Base-by-base conservation (phyloP, 1,139 yeast species). In the Geotrichum candidum region DNA sequence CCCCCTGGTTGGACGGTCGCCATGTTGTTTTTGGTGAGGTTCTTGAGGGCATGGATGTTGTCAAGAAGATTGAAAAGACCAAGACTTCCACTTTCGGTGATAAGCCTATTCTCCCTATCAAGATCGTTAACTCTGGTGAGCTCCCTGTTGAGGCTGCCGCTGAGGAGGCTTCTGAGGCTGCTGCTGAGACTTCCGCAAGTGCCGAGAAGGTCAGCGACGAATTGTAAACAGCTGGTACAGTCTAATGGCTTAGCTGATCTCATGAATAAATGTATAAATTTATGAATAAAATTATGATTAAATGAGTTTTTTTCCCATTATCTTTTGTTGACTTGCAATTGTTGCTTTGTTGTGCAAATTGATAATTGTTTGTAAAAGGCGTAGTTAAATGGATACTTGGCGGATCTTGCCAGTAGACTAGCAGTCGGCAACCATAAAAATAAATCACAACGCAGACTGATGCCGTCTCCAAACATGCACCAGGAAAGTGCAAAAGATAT, bases 11-110 rank as follows among this genome's bases (percentile, higher is more conserved):
- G 77, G 96, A 91, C 74, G 97, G 97, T 73, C 85, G 84, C 78
- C 97, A 91, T 82, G 97, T 91, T 76, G 97, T 91, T 61, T 91
- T 90, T 72, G 97, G 97, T 77, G 96, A 91, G 80, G 97, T 91
- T 63, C 74, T 84, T 64, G 96, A 90, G 64, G 97, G 97, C 69
- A 81, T 81, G 79, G 96, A 90, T 70, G 74, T 90, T 69, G 91
- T 91, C 73, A 81, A 84, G 81, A 81, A 84, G 77, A 81, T 91
- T 71, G 97, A 91, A 81, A 73, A 82, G 66, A 82, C 82, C 69
- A 91, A 92, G 77, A 85, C 96, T 62, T 76, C 77, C 70, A 80
- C 84, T 72, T 51, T 45, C n/a, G 90, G 95, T 77, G 85, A 91
- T 72, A 82, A 72, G 65, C 86, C 97, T 74, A 79, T 76, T 65